Evolutionary conservation across 495 filamentous ascomycete species (phyloP), one percentile per base, ranked within the genome.

Genomic region (Trichoderma orchidacearum): DNA sequence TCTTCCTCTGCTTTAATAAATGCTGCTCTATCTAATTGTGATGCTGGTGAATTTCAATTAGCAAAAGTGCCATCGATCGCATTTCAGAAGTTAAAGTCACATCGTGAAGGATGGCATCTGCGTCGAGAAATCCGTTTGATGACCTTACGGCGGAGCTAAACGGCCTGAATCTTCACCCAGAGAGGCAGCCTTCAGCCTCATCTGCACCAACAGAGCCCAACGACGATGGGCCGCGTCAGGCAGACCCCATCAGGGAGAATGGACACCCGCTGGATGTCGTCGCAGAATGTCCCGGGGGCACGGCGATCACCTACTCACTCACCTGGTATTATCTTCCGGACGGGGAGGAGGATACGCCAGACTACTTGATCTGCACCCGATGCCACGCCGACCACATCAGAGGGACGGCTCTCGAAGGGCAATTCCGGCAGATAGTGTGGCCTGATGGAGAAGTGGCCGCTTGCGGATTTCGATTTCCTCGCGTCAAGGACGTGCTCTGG

Each of bases 291-390:
- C 48, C 59, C 28, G 31, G 50, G 17, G 27, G 21, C 11, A 6
- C 11, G 28, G n/a, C 31, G 2, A 0, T 59, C n/a, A 31, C 25
- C 15, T 59, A 53, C 51, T 21, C 56, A 3, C 35, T 57, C 3
- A 41, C 27, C 54, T 63, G 61, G 61, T 63, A 59, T 17, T 30
- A 48, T 48, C 45, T 58, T 0, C 28, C 45, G 5, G 56, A 59
- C 3, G 41, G 9, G 3, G 11, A 25, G 18, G 41, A 48, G 0
- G 41, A 48, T n/a, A 18, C 27, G 18, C 38, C 61, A 9, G 53
- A 57, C 3, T 63, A 61, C 35, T 54, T 56, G 32, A 53, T 61
- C 56, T 63, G 61, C 59, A 59, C 59, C 23, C 38, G 51, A 32
- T 63, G 61, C 35, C 60, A 57, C 30, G 52, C 55, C 12, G 52